Evolutionary conservation across 2,329 filamentous ascomycete species (phyloP), one percentile per base, ranked within the genome.

Genomic region (Ophiobolus disseminans): DNA sequence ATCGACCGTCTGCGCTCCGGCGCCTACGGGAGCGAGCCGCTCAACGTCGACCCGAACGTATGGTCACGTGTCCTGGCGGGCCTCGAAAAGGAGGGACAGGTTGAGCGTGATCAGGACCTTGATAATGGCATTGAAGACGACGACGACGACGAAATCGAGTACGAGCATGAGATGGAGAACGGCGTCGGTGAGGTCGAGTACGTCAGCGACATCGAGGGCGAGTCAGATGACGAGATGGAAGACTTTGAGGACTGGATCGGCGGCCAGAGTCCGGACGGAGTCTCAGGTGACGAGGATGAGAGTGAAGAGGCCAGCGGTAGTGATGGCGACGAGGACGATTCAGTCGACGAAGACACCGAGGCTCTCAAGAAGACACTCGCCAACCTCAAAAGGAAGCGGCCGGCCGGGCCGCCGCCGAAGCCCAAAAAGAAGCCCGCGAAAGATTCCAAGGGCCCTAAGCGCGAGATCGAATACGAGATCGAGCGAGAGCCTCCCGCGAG

Each of bases 31-130:
- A 92, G 97, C 65, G 86, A 90, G 70, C 94, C 94, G 32, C 80
- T 99, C 58, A 99, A 99, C 70, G 92, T 96, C 41, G 94, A 95
- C 73, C 91, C 97, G 73, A 82, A 84, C 11, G 91, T 99, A 53
- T 99, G 94, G 94, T 95, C 95, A 83, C 96, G 92, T 82, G 94
- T 99, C 6, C 85, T 99, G 62, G 86, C 87, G 53, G 91, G 91
- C 3, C 81, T 99, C 75, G 94, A 99, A 82, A 84, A 89, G 62
- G 88, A 88, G 63, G 92, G 93, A 50, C 86, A 95, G 66, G 93
- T 88, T 35, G 80, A 84, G 57, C 81, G 90, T 45, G 93, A 97
- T 72, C 85, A 91, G 76, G 93, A 97, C 72, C 75, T 94, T 72
- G 93, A 97, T 71, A 86, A 92, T 62, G 93, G 92, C 8, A 86